phyloP scores from a whole-genome alignment of 441 rosid genomes.

The Erodium chrysanthum region DNA sequence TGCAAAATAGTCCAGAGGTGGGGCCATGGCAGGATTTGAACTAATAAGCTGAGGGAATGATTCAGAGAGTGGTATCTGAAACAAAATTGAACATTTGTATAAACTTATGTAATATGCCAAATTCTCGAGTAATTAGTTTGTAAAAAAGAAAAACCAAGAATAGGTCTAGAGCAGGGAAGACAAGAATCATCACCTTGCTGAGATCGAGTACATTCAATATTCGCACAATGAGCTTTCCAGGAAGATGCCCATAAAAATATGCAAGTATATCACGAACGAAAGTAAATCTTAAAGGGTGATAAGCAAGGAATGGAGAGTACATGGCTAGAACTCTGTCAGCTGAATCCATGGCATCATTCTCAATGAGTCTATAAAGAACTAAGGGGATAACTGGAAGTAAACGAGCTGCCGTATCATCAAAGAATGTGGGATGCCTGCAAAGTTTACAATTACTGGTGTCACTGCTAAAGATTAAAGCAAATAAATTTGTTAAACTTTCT shows the following conservation, averaged over 20 bases:
- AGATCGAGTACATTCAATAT: conserved; percentile 75
- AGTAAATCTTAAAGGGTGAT: conserved; percentile 77
- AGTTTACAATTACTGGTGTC: conserved; percentile 19
- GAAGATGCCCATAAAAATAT: conserved; percentile 86
- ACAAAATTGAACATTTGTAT: conserved; percentile 12
- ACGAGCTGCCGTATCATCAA: conserved; percentile 83
- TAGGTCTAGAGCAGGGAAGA: conserved; percentile 10
- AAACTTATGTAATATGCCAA: neutral
- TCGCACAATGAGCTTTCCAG: conserved; percentile 59
- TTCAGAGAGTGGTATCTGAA: conserved; percentile 91
- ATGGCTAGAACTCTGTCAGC: conserved; percentile 59
- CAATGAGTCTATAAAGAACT: conserved; percentile 79
- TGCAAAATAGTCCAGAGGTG: conserved; percentile 91
- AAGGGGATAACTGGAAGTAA: conserved; percentile 89
- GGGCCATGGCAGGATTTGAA: conserved; percentile 56
- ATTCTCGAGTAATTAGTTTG: neutral
- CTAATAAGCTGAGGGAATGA: conserved; percentile 77
- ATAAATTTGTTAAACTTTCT: too few species aligned
- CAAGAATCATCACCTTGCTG: conserved; percentile 47
- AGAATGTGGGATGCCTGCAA: conserved; percentile 80
- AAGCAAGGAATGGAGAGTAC: conserved; percentile 58
- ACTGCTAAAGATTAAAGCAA: neutral
- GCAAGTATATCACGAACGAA: conserved; percentile 95
- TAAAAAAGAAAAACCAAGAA: neutral
- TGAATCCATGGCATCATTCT: conserved; percentile 67